Evolutionary conservation across 2,329 filamentous ascomycete genomes (phyloP), one percentile per base, ranked within the genome.

Genomic region (Colletotrichum eleusines): DNA sequence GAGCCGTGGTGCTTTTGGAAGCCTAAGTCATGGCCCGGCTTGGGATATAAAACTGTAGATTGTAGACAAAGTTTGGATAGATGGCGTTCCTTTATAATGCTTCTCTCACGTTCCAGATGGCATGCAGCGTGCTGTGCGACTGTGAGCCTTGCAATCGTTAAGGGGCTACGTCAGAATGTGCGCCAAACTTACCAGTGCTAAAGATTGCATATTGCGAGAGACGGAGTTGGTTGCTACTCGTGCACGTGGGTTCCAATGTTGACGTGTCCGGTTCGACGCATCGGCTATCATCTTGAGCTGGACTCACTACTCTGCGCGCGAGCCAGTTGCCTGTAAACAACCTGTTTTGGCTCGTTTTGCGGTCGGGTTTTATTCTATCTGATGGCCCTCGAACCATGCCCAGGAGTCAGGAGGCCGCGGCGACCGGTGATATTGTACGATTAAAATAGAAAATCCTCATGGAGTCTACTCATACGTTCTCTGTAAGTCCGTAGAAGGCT

Each of bases 1-100:
- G 79, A 0, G 72, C 81, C 50, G 80, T 78, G 1, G 64, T 83
- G 46, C 73, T 82, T 51, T 66, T 82, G 57, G 75, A 73, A 55
- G 60, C 55, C 23, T 59, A 51, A n/a, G 40, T 18, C 28, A 20
- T 16, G 16, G 46, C 55, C 44, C 42, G 26, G 44, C 60, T 42
- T 35, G 26, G 42, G 48, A 38, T 20, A 46, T 60, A 38, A 48
- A 48, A 48, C 7, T 16, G 40, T 51, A 62, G 23, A 40, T n/a
- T 51, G 38, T 53, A 62, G 46, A 62, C 46, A 62, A 28, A 40
- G 6, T 62, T 51, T 40, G 59, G 33, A 40, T 62, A n/a, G 3
- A 38, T 40, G 28, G 35, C 59, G 35, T 31, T 62, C n/a, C 46
- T 40, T 28, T 7, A 31, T 31, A 26, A 26, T 33, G 20, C 8